Percentiles rank a stretch among this genome's conserved stretches.
These are phyloP conservation scores for Calonectria naviculata DNA, from an alignment of 2,329 filamentous ascomycete species.

Conservation along the genomic window DNA sequence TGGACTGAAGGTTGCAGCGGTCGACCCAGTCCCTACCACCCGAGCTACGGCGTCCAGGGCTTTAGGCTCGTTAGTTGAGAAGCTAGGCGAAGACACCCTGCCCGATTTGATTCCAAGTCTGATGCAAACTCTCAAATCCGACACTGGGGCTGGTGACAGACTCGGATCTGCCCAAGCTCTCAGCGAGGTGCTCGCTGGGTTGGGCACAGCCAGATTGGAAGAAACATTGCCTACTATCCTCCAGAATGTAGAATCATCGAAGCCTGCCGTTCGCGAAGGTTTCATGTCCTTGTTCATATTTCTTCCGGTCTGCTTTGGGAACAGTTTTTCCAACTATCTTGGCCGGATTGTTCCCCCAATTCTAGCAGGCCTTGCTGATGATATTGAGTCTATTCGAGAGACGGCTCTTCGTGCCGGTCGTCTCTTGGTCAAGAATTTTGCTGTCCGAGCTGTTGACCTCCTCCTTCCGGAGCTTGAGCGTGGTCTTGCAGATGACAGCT, in stretches of 20 bases:
- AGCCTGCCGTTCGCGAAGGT: slow-evolving; percentile 91
- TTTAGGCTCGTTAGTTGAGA: slow-evolving; percentile 95
- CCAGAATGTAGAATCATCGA: slow-evolving; percentile 93
- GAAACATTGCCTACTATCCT: slow-evolving; percentile 96
- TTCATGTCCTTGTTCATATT: slow-evolving; percentile 99
- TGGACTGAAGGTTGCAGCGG: slow-evolving; percentile 87
- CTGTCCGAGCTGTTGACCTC: slow-evolving; percentile 92
- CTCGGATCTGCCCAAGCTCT: slow-evolving; percentile 96
- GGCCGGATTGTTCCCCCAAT: slow-evolving; percentile 96
- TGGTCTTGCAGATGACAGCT: slow-evolving; percentile 95
- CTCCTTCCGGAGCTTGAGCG: slow-evolving; percentile 94
- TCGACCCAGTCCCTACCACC: slow-evolving; percentile 96
- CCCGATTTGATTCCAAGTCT: slow-evolving; percentile 97
- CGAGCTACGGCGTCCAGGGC: slow-evolving; percentile 96
- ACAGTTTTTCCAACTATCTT: slow-evolving; percentile 97
- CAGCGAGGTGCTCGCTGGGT: slow-evolving; percentile 92
- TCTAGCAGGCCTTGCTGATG: slow-evolving; percentile 91
- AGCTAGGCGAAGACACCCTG: slow-evolving; percentile 94
- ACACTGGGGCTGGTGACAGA: slow-evolving; percentile 95
- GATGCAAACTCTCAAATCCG: slow-evolving; percentile 97
- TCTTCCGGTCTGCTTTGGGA: slow-evolving; percentile 98
- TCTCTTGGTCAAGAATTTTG: slow-evolving; percentile 97
- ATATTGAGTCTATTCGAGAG: slow-evolving; percentile 95
- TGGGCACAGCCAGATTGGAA: slow-evolving; percentile 92
- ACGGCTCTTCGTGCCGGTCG: slow-evolving; percentile 95